Conservation (phyloP, 2,329 filamentous ascomycete genomes). For the Lithohypha guttulata region DNA sequence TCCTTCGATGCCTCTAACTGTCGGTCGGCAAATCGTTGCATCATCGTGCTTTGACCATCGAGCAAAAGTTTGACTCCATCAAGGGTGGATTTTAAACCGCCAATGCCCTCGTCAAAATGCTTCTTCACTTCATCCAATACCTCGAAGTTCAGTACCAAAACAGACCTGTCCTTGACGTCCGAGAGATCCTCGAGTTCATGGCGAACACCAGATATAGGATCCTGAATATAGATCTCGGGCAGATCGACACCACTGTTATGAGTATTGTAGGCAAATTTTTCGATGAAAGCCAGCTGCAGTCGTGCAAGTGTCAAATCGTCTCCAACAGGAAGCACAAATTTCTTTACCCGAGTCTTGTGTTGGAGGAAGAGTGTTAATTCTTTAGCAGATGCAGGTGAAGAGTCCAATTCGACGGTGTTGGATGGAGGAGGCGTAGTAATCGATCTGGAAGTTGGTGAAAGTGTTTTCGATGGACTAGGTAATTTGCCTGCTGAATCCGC, state of each 20-base stretch:
- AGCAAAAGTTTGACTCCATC: conserved; percentile 75
- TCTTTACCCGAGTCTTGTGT: conserved; percentile 22
- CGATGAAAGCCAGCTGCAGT: conserved; percentile 90
- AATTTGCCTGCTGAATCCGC: neutral
- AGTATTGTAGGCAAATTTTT: conserved; percentile 98
- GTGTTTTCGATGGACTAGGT: too few relatives aligned
- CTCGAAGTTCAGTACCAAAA: conserved; percentile 90
- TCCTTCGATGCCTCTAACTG: conserved; percentile 86
- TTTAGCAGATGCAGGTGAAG: conserved; percentile 65
- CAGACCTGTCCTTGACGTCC: conserved; percentile 89
- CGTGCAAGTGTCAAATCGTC: conserved; percentile 76
- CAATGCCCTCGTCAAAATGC: conserved; percentile 87
- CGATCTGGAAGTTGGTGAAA: neutral
- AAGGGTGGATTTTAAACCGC: conserved; percentile 68
- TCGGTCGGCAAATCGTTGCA: conserved; percentile 79
- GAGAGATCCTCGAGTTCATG: conserved; percentile 89
- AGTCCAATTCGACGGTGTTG: conserved; percentile 47
- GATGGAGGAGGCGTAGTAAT: conserved; percentile 33
- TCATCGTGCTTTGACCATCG: conserved; percentile 67
- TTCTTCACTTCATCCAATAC: conserved; percentile 89
- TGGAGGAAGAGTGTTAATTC: conserved; percentile 71
- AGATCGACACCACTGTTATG: conserved; percentile 86
- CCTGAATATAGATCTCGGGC: conserved; percentile 96
- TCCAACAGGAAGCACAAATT: conserved; percentile 36
- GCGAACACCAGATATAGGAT: conserved; percentile 87